Evolutionary conservation across 345 rosid species (phyloP).

Genomic region (Physaria fendleri): DNA sequence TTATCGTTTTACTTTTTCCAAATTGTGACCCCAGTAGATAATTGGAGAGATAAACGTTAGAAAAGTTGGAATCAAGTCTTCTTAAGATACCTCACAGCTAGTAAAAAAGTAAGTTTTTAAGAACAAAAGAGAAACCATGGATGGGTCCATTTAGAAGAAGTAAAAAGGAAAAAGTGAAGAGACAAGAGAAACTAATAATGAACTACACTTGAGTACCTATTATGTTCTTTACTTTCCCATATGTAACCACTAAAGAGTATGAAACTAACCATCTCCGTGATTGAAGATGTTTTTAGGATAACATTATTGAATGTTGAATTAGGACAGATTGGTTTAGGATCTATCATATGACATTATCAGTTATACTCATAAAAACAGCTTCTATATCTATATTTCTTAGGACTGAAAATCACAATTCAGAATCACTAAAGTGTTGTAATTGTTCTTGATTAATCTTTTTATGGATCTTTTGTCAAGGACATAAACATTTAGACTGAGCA

Average conservation of each 20-base stretch:
- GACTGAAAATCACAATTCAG: not conserved
- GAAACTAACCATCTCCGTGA: conserved; percentile 26
- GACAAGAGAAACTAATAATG: conserved; percentile 35
- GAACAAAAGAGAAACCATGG: conserved; percentile 14
- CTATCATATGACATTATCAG: not conserved
- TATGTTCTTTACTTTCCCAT: conserved; percentile 56
- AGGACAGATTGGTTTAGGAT: not conserved
- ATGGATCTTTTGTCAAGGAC: not conserved
- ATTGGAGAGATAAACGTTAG: conserved; percentile 19
- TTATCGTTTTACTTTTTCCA: conserved; percentile 20
- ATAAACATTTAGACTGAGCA: not conserved
- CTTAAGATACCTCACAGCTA: conserved; percentile 30
- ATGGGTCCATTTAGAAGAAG: conserved; percentile 37
- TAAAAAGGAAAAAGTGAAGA: conserved; percentile 32
- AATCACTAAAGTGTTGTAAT: not conserved
- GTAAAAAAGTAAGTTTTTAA: conserved; percentile 17
- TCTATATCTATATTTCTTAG: not conserved
- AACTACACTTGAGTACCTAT: conserved; percentile 50
- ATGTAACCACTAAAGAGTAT: conserved; percentile 40
- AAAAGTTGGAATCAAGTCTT: conserved; percentile 25
- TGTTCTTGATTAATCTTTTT: conserved; percentile 1
- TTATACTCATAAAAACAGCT: not conserved
- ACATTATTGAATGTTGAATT: not conserved
- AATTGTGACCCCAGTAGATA: conserved; percentile 18
- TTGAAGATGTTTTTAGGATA: conserved; percentile 22